A percentile compares a stretch with the other conserved stretches of the same genome.
phyloP scores from a whole-genome alignment of 768 basidiomycete species.

The Chlorophyllum brunneum region DNA sequence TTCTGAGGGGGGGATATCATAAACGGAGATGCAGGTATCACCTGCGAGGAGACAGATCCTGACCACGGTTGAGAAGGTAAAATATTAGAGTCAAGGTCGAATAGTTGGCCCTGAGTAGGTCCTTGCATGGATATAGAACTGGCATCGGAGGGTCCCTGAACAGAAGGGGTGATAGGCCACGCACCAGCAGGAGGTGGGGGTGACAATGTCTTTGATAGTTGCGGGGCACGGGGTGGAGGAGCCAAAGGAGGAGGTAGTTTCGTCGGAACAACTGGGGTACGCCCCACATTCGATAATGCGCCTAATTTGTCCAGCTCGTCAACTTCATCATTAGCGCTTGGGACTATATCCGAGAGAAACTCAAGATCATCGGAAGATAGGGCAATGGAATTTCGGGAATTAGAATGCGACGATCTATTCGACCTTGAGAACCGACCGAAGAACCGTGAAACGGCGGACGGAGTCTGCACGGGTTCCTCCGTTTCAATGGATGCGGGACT shows the following conservation, averaged over 20 bases:
- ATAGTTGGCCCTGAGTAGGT: neutral
- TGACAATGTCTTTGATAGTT: neutral
- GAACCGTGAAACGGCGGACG: constrained; percentile 82
- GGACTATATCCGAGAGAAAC: constrained; percentile 70
- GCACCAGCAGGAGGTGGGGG: neutral
- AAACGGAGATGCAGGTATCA: neutral
- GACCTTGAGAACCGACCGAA: constrained; percentile 68
- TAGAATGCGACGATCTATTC: constrained; percentile 29
- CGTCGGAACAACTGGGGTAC: constrained; percentile 38
- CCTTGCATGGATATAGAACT: neutral
- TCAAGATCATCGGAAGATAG: constrained; percentile 80
- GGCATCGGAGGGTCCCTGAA: neutral
- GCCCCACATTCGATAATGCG: constrained; percentile 37
- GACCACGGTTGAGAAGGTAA: neutral
- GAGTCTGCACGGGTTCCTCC: constrained; percentile 27
- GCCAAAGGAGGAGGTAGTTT: constrained; percentile 43
- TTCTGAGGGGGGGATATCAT: neutral
- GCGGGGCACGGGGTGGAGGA: constrained; percentile 29
- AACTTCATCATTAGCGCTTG: constrained; percentile 44
- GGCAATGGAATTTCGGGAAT: constrained; percentile 52
- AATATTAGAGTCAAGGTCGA: neutral
- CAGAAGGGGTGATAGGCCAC: neutral
- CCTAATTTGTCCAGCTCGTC: constrained; percentile 30
- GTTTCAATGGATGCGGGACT: constrained; percentile 5
- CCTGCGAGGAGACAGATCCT: neutral